Base-by-base conservation (phyloP, 2,329 filamentous ascomycete species). In the Xylariaceae sp. region DNA sequence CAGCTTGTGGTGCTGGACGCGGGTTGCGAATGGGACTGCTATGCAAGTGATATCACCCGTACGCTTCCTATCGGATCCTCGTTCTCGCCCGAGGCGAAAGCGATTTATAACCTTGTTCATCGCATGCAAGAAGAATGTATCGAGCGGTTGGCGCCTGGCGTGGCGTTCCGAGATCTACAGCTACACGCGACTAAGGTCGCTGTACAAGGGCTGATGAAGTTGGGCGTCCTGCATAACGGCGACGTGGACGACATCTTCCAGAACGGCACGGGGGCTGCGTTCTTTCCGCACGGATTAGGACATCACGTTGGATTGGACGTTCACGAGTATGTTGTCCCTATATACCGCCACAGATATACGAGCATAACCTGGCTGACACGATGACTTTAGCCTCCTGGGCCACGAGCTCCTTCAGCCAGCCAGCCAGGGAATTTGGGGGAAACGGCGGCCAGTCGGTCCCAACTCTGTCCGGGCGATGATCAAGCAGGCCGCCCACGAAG, bases 1-100 rank as follows among this genome's bases (percentile, higher is more conserved):
- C 80, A 90, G 56, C 74, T 90, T 22, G 69, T 97, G 24, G 82
- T 94, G 16, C 71, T 98, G 4, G 91, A 98, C 60, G 90, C 91
- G 1, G 90, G 89, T 2, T 85, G 83, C 51, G 91, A 97, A 64
- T 95, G 82, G 65, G 68, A 81, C 37, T 83, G 85, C 53, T 97
- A 98, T 62, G 89, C 89, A 22, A 87, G 85, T 43, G 91, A 97
- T 63, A 81, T 97, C 19, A 97, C 93, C 0, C 80, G 91, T 29
- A 93, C 90, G 0, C 81, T 96, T 51, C 91, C 91, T 4, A 67
- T 96, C 12, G 47, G 50, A 1, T 43, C 45, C 16, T 43, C 47
- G 1, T 95, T 89, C 52, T 78, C 79, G 0, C 62, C 72, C 12
- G 85, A 91, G 60, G 83, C 83, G 1, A 74, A 76, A 36, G 76